Conservation (phyloP, 148 eudicot species). For the Vaccinium darrowii region DNA sequence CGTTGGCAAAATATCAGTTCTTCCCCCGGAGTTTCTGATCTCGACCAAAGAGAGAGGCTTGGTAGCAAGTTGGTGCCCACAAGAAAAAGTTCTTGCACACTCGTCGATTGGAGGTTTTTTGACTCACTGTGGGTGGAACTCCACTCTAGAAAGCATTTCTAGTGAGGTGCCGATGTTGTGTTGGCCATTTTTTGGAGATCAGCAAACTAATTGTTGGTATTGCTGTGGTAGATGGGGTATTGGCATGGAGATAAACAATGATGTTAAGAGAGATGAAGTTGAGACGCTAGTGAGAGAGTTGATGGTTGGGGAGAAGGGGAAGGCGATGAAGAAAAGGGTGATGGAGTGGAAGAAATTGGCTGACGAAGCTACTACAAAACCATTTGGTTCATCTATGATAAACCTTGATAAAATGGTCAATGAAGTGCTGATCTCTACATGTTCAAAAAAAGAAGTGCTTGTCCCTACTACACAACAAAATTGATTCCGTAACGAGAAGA, state of each 20-base stretch:
- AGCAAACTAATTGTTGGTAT: slow-evolving; percentile 28
- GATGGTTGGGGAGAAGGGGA: slow-evolving; percentile 24
- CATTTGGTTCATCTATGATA: slow-evolving; percentile 14
- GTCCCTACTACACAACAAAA: no score
- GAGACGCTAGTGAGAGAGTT: slow-evolving; percentile 20
- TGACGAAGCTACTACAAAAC: slow-evolving; percentile 5
- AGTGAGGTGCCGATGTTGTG: slow-evolving; percentile 17
- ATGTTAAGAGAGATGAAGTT: slow-evolving; percentile 27
- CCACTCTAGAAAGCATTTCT: slow-evolving; percentile 25
- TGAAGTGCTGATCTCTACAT: not conserved
- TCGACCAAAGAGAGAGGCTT: slow-evolving; percentile 26
- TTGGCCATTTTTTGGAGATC: slow-evolving; percentile 25
- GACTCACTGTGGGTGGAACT: slow-evolving; percentile 40
- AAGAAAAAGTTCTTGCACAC: slow-evolving; percentile 27
- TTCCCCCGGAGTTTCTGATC: slow-evolving; percentile 21
- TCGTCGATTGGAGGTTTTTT: slow-evolving; percentile 14
- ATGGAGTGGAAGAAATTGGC: slow-evolving; percentile 25
- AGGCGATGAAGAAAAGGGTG: slow-evolving; percentile 11
- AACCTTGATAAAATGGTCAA: slow-evolving; percentile 16
- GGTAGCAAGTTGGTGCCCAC: slow-evolving; percentile 34
- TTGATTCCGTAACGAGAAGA: no score
- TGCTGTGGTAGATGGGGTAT: slow-evolving; percentile 23
- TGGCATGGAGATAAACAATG: slow-evolving; percentile 21
- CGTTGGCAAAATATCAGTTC: slow-evolving; percentile 16
- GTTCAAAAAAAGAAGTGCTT: not conserved